These are phyloP conservation scores for Xylaria sp. DNA, from an alignment of 495 filamentous ascomycete species.

Conservation along the genomic window DNA sequence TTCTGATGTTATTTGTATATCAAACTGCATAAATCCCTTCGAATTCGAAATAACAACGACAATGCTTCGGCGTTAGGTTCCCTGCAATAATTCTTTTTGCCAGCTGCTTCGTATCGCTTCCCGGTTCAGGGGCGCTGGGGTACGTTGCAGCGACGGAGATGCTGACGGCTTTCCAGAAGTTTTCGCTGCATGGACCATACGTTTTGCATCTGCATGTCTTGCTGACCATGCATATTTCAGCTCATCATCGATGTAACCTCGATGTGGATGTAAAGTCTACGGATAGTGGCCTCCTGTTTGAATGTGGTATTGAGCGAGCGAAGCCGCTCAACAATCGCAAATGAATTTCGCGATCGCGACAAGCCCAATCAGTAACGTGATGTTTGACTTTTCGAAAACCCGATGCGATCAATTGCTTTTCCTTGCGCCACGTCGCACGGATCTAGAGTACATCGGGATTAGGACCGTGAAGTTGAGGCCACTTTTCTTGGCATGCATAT, in stretches of 20 bases:
- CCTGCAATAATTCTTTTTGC: background rate
- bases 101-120: slow-evolving; percentile 3
- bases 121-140: slow-evolving; percentile 13
- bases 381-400: background rate
- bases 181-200: slow-evolving; percentile 27
- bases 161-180: slow-evolving; percentile 29
- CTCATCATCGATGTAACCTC: slow-evolving; percentile 19
- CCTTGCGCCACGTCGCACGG: background rate
- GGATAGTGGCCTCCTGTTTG: background rate
- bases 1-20: background rate
- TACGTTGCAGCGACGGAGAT: slow-evolving; percentile 23
- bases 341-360: background rate
- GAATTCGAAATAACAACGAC: background rate
- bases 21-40: background rate
- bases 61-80: background rate
- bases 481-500: background rate
- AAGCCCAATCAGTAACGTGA: background rate
- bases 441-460: background rate
- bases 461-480: background rate
- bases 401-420: background rate
- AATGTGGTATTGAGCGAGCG: background rate
- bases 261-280: background rate
- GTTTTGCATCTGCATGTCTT: slow-evolving; percentile 22
- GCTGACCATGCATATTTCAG: slow-evolving; percentile 27
- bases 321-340: background rate